Conservation (phyloP, 2,329 filamentous ascomycete genomes). For the Scytalidium sp. region DNA sequence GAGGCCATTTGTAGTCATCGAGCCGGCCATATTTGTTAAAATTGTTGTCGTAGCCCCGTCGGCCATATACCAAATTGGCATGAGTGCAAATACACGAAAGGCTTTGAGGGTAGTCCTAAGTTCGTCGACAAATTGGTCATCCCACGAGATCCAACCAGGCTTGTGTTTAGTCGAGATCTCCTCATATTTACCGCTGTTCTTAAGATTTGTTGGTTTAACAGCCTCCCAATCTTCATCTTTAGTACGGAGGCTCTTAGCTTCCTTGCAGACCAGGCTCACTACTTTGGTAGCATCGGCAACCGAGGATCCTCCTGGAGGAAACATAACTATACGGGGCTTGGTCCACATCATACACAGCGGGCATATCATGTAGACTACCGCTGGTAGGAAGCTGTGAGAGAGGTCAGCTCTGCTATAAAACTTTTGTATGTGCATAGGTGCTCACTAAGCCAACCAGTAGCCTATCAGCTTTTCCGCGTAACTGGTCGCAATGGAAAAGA, state of each 20-base stretch:
- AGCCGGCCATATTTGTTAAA: slow-evolving; percentile 44
- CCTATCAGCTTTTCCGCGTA: slow-evolving; percentile 52
- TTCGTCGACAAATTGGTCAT: slow-evolving; percentile 74
- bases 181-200: background rate
- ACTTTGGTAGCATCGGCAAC: slow-evolving; percentile 57
- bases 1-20: slow-evolving; percentile 59
- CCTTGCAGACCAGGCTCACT: slow-evolving; percentile 51
- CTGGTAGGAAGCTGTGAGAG: slow-evolving; percentile 22
- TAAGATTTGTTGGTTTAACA: slow-evolving; percentile 48
- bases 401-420: slow-evolving; percentile 27
- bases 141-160: slow-evolving; percentile 75
- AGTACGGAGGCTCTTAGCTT: slow-evolving; percentile 51
- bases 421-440: slow-evolving; percentile 37
- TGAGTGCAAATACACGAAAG: slow-evolving; percentile 57
- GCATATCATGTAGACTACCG: slow-evolving; percentile 46
- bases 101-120: slow-evolving; percentile 53
- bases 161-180: slow-evolving; percentile 54
- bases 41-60: slow-evolving; percentile 43
- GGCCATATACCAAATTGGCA: background rate
- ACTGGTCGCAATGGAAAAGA: slow-evolving; percentile 40
- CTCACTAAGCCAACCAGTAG: slow-evolving; percentile 45
- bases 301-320: slow-evolving; percentile 63
- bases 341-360: slow-evolving; percentile 55
- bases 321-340: slow-evolving; percentile 53
- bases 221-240: slow-evolving; percentile 54